These are phyloP conservation scores for Metschnikowia dekortorum DNA, from an alignment of 805 yeast genomes.

Conservation along the genomic window DNA sequence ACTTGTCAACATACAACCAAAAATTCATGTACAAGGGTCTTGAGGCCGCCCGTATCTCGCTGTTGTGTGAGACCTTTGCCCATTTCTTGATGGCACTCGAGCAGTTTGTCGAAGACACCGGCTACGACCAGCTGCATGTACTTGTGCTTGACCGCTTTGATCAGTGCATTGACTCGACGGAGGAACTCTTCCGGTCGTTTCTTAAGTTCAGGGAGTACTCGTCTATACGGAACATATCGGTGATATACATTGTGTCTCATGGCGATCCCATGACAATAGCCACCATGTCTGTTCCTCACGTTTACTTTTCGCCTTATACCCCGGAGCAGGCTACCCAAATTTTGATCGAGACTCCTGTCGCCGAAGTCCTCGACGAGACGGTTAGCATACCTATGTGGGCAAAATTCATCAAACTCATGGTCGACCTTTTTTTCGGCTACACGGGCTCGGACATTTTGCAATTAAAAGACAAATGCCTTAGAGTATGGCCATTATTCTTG, in stretches of 20 bases:
- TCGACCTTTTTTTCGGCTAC: slow-evolving; percentile 42
- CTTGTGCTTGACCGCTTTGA: slow-evolving; percentile 48
- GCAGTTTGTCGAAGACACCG: slow-evolving; percentile 29
- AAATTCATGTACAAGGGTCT: slow-evolving; percentile 24
- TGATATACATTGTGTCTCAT: slow-evolving; percentile 39
- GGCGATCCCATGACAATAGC: slow-evolving; percentile 35
- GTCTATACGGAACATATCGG: slow-evolving; percentile 25
- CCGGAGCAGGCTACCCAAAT: slow-evolving; percentile 35
- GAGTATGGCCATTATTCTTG: slow-evolving; percentile 33
- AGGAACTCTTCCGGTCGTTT: slow-evolving; percentile 39
- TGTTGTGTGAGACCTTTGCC: slow-evolving; percentile 38
- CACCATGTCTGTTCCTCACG: slow-evolving; percentile 38
- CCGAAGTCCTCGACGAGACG: slow-evolving; percentile 4
- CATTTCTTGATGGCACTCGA: slow-evolving; percentile 40
- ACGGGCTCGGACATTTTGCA: slow-evolving; percentile 42
- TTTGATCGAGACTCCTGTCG: slow-evolving; percentile 13
- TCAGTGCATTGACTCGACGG: slow-evolving; percentile 39
- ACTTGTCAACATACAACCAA: slow-evolving; percentile 16
- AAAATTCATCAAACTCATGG: slow-evolving; percentile 41
- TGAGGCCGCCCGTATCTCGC: slow-evolving; percentile 23
- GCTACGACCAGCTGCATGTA: slow-evolving; percentile 33
- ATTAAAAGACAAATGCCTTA: slow-evolving; percentile 26
- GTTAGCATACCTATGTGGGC: slow-evolving; percentile 29
- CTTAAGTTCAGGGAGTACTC: slow-evolving; percentile 42
- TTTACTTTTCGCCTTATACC: slow-evolving; percentile 37